Percentiles rank a stretch among this genome's conserved stretches.
phyloP scores from a whole-genome alignment of 495 filamentous ascomycete genomes.

The Rostrohypoxylon terebratum region DNA sequence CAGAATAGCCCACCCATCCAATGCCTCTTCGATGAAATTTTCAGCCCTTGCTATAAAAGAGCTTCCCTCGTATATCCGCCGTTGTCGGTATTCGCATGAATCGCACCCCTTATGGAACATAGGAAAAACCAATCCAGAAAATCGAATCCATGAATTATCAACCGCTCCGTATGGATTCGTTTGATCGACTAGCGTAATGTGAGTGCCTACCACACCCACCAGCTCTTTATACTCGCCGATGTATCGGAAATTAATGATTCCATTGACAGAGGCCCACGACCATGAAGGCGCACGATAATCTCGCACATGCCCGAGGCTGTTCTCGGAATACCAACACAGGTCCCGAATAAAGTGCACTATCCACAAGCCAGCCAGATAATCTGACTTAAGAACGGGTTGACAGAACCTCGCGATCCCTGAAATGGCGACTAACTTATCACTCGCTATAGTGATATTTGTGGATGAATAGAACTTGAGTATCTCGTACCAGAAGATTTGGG shows the following conservation, averaged over 20 bases:
- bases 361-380: conserved; percentile 22
- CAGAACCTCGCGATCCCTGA: conserved; percentile 6
- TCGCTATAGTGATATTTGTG: neutral
- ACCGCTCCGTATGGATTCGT: conserved; percentile 8
- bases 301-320: neutral
- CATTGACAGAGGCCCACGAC: conserved; percentile 12
- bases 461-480: neutral
- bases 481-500: neutral
- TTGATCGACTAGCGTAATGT: neutral
- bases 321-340: neutral
- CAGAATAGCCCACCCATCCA: neutral
- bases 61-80: neutral
- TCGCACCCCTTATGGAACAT: conserved; percentile 4
- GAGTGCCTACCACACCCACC: neutral
- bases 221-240: neutral
- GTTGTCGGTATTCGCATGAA: neutral
- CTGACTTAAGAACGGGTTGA: neutral
- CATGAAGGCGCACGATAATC: conserved; percentile 18
- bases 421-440: conserved; percentile 13
- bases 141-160: neutral
- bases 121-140: conserved; percentile 9
- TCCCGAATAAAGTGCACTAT: neutral
- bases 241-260: neutral
- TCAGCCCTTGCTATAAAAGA: neutral
- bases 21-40: neutral